Evolutionary conservation across 192 early-diverging fungal species (phyloP).

Genomic region (Coemansia sp.): DNA sequence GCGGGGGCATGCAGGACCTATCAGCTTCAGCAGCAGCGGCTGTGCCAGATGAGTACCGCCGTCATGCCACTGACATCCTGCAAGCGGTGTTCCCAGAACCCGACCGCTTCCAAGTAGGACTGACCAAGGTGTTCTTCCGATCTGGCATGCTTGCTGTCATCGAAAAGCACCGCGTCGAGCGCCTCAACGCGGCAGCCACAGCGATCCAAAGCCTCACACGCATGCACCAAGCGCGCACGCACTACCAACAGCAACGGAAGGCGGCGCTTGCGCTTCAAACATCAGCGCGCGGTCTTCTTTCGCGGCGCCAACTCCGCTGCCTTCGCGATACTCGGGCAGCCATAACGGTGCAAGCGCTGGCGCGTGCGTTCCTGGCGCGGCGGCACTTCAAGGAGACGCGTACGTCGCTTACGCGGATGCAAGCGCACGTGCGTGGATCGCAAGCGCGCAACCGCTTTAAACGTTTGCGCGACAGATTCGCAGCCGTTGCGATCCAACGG

Average conservation of each 20-base stretch:
- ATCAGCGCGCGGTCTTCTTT: constrained; percentile 61
- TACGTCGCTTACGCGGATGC: constrained; percentile 60
- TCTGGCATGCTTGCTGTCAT: constrained; percentile 76
- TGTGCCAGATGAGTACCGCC: constrained; percentile 53
- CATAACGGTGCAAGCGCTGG: constrained; percentile 70
- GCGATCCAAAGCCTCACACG: constrained; percentile 88
- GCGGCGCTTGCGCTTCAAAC: constrained; percentile 71
- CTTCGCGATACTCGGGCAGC: constrained; percentile 72
- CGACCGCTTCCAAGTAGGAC: constrained; percentile 91
- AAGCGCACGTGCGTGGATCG: constrained; percentile 65
- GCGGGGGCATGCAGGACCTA: background rate
- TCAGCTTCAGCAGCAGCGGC: background rate
- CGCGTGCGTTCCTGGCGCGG: constrained; percentile 64
- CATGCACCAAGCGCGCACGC: constrained; percentile 61
- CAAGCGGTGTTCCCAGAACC: constrained; percentile 67
- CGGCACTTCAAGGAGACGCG: constrained; percentile 38
- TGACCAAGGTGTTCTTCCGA: constrained; percentile 98
- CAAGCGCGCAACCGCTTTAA: constrained; percentile 65
- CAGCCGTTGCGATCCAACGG: constrained; percentile 78
- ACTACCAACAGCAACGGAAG: constrained; percentile 58
- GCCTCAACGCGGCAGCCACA: constrained; percentile 76
- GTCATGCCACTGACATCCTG: constrained; percentile 63
- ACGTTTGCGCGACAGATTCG: constrained; percentile 58
- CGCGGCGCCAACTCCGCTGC: constrained; percentile 54
- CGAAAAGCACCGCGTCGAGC: constrained; percentile 86